These are phyloP conservation scores for Magnaporthiopsis incrustans DNA, from an alignment of 2,329 filamentous ascomycete genomes.

Conservation along the genomic window DNA sequence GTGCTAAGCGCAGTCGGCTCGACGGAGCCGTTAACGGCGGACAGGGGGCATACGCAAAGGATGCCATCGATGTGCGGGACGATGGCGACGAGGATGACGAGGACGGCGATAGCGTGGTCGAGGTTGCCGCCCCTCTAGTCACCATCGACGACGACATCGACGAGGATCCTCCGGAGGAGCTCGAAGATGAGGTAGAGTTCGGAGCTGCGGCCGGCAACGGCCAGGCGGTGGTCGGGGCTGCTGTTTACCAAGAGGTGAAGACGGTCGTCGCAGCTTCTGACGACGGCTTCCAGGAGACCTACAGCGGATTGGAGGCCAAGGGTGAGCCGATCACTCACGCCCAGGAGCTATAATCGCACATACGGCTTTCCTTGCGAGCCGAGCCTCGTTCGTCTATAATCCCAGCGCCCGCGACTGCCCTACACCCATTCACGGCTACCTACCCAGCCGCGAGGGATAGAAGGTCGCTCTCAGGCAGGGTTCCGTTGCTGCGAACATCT, in stretches of 20 bases:
- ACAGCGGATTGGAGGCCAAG: not conserved
- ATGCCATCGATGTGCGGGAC: not conserved
- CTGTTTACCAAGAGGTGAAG: not conserved
- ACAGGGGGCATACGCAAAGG: not conserved
- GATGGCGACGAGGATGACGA: constrained; percentile 3
- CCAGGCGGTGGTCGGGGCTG: not conserved
- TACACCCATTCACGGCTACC: not conserved
- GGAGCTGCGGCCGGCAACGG: no score
- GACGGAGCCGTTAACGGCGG: not conserved
- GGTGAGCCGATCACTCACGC: no score
- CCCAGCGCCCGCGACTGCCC: no score
- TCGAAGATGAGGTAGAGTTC: not conserved
- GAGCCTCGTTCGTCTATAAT: not conserved
- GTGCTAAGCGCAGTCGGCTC: not conserved
- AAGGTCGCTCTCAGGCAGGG: not conserved
- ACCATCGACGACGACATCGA: not conserved
- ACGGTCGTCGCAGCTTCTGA: not conserved
- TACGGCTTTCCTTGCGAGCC: not conserved
- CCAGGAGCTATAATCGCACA: not conserved
- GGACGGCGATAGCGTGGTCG: constrained; percentile 2
- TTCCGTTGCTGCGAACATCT: no score
- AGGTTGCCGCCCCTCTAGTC: not conserved
- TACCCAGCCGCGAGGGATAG: not conserved
- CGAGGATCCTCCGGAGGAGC: not conserved
- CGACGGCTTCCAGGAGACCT: not conserved